A percentile compares a stretch with the other conserved stretches of the same genome.
These are phyloP conservation scores for Penicillium nucicola DNA, from an alignment of 495 filamentous ascomycete genomes.

Conservation along the genomic window DNA sequence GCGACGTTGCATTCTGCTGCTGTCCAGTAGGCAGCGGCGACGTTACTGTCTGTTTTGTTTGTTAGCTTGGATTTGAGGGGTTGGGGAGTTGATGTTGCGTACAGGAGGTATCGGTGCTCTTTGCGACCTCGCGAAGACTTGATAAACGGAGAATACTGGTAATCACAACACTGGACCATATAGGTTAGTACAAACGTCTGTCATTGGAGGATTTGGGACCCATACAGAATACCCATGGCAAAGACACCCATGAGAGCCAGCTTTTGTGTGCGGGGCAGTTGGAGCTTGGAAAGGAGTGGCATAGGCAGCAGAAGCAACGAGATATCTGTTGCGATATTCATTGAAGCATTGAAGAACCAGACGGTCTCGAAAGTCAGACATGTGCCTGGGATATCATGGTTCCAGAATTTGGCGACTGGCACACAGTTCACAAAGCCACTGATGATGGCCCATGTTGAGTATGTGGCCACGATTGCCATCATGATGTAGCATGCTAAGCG, in stretches of 20 bases:
- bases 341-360: constrained; percentile 53
- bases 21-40: constrained; percentile 65
- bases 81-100: constrained; percentile 46
- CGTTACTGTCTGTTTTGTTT: constrained; percentile 41
- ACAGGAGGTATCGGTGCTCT: constrained; percentile 47
- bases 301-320: constrained; percentile 55
- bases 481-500: constrained; percentile 30
- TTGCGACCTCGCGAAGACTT: constrained; percentile 27
- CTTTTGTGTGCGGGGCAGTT: constrained; percentile 51
- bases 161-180: constrained; percentile 25
- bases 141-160: constrained; percentile 36
- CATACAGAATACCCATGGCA: constrained; percentile 50
- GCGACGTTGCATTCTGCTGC: constrained; percentile 81
- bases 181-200: constrained; percentile 28
- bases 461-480: constrained; percentile 33
- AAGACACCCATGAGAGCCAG: constrained; percentile 51
- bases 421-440: constrained; percentile 51
- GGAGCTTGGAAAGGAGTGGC: constrained; percentile 48
- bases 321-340: constrained; percentile 56
- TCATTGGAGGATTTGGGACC: constrained; percentile 43
- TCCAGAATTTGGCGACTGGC: constrained; percentile 52
- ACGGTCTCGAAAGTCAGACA: constrained; percentile 49
- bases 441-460: constrained; percentile 37
- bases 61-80: constrained; percentile 42
- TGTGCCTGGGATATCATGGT: constrained; percentile 42